Evolutionary conservation across 2,329 filamentous ascomycete genomes (phyloP), one percentile per base, ranked within the genome.

Genomic region (Phaeomoniella chlamydospora): DNA sequence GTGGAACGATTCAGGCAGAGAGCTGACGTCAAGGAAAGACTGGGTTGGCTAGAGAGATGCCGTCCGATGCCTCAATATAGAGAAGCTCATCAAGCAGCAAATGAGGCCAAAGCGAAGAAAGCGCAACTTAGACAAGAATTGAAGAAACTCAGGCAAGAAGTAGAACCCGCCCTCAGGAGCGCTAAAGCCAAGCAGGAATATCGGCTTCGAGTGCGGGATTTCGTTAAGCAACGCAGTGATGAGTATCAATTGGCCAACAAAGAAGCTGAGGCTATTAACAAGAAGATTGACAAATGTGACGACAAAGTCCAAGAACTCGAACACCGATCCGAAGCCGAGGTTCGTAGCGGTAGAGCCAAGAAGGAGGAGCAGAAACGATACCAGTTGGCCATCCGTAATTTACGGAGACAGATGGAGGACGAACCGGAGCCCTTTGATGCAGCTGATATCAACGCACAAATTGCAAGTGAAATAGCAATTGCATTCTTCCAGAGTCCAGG

Each of bases 1-100:
- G 86, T 96, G 15, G 79, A 92, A 47, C 77, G 83, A 43, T 70
- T 90, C 49, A 73, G 74, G 34, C 80, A 96, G 53, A 74, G 86
- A 39, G 72, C 79, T 37, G 67, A 73, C 36, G 73, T 86, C 34
- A 64, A 79, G 48, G 61, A 71, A 36, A 72, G 70, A 38, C 67
- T 88, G 3, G 61, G 70, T 16, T 65, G 79, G 33, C 65, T 94
- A 32, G 66, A 80, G 43, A 70, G 70, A 22, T 70, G 74, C 16
- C 70, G 77, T 29, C 74, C 80, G 0, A 62, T 86, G 26, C 68
- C 80, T 14, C 63, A 71, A 41, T 88, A 83, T 49, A 64, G 64
- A 18, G 62, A 72, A 18, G 64, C 73, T 2, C 68, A 70, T 32
- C 45, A 52, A 1, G 58, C 60, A 4, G 58, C 68, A 31, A 49